Conservation (phyloP, 352 stramenopile species). For the Globisporangium nunn region DNA sequence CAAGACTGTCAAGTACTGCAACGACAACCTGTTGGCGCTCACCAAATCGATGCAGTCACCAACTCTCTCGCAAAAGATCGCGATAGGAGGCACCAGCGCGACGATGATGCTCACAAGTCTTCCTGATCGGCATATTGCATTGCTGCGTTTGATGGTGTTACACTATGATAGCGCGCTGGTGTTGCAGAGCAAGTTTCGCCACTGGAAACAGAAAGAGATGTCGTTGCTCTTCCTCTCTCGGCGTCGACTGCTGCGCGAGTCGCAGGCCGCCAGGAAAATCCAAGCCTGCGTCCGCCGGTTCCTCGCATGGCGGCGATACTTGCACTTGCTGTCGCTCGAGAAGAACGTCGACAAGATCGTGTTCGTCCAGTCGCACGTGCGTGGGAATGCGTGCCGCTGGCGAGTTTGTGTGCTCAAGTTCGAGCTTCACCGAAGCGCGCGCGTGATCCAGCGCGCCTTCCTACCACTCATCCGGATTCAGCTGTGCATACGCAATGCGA, state of each 20-base stretch:
- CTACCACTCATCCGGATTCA: slow-evolving; percentile 20
- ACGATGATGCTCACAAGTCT: slow-evolving; percentile 24
- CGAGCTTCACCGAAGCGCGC: slow-evolving; percentile 17
- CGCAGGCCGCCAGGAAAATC: slow-evolving; percentile 40
- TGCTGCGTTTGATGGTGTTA: slow-evolving; percentile 23
- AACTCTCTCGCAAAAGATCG: slow-evolving; percentile 33
- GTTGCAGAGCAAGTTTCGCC: slow-evolving; percentile 36
- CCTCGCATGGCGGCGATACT: slow-evolving; percentile 37
- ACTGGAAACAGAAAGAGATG: slow-evolving; percentile 32
- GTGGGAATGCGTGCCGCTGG: slow-evolving; percentile 30
- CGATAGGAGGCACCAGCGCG: slow-evolving; percentile 26
- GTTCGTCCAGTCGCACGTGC: slow-evolving; percentile 35
- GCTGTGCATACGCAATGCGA: slow-evolving; percentile 19
- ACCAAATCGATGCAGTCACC: slow-evolving; percentile 21
- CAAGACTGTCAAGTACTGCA: slow-evolving; percentile 26
- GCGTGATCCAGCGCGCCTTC: slow-evolving; percentile 40
- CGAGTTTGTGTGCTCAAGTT: slow-evolving; percentile 23
- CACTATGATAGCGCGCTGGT: slow-evolving; percentile 32
- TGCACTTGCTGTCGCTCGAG: slow-evolving; percentile 33
- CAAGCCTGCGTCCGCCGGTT: slow-evolving; percentile 38
- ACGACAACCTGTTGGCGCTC: slow-evolving; percentile 28
- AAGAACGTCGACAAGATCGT: slow-evolving; percentile 28
- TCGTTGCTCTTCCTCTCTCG: slow-evolving; percentile 33
- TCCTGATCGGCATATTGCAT: slow-evolving; percentile 21
- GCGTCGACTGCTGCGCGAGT: slow-evolving; percentile 29